Evolutionary conservation across 73 alveolate species (phyloP).

Genomic region (Paraurostyla sp.): DNA sequence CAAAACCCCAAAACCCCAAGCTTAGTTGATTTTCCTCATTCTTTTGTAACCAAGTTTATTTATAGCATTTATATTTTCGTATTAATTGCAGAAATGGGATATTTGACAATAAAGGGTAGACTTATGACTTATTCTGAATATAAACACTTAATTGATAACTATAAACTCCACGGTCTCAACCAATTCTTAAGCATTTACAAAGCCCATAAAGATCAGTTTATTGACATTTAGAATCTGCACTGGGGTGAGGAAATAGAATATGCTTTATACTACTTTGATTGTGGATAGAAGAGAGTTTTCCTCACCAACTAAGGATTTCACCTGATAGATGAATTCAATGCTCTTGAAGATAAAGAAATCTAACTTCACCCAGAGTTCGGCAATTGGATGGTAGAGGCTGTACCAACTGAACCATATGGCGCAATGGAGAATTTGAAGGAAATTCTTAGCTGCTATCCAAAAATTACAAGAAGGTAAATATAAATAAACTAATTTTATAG

Average conservation of each 20-base stretch:
- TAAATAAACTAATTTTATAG: not conserved
- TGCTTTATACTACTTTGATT: slow-evolving; percentile 59
- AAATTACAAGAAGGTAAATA: slow-evolving; percentile 66
- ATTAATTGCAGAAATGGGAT: no score
- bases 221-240: slow-evolving; percentile 54
- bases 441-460: slow-evolving; percentile 60
- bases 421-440: slow-evolving; percentile 44
- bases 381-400: slow-evolving; percentile 91
- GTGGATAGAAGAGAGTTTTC: slow-evolving; percentile 44
- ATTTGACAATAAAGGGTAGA: slow-evolving; percentile 26
- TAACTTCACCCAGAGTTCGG: slow-evolving; percentile 85
- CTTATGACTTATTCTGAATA: slow-evolving; percentile 60
- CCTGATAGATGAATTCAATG: slow-evolving; percentile 6
- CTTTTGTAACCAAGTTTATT: no score
- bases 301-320: slow-evolving; percentile 41
- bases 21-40: no score
- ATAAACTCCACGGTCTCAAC: slow-evolving; percentile 73
- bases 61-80: no score
- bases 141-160: slow-evolving; percentile 35
- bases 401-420: slow-evolving; percentile 84
- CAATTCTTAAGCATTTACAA: slow-evolving; percentile 73
- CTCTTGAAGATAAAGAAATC: slow-evolving; percentile 41
- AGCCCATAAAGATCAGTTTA: slow-evolving; percentile 57
- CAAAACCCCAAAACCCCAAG: no score
- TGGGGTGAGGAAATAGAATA: slow-evolving; percentile 95